Percentiles rank a stretch among this genome's conserved stretches.
Evolutionary conservation across 805 yeast genomes (phyloP).

Genomic region (Kodamaea kakaduensis): DNA sequence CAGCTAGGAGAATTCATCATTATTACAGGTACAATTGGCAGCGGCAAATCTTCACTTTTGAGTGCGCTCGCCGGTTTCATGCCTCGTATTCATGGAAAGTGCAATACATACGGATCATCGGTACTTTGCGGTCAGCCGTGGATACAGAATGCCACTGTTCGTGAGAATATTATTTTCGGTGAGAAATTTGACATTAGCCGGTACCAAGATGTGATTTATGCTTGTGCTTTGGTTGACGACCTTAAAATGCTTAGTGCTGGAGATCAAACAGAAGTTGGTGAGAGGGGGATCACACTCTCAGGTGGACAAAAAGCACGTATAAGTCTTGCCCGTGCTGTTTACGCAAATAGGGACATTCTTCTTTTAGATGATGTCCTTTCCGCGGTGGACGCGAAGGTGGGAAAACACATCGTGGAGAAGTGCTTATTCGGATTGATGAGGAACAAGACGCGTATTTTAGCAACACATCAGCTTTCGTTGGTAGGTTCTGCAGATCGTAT

Average conservation of each 20-base stretch:
- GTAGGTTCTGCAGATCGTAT: conserved; percentile 66
- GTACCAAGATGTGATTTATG: conserved; percentile 55
- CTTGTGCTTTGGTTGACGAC: conserved; percentile 67
- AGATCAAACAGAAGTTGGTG: conserved; percentile 78
- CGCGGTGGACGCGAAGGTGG: conserved; percentile 86
- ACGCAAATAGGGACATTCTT: conserved; percentile 62
- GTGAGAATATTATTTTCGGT: conserved; percentile 76
- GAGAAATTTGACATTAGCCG: conserved; percentile 43
- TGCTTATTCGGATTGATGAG: conserved; percentile 61
- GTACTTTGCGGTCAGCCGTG: conserved; percentile 67
- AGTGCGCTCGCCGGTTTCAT: conserved; percentile 71
- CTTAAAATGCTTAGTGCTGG: conserved; percentile 64
- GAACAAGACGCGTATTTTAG: conserved; percentile 66
- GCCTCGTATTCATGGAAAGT: conserved; percentile 50
- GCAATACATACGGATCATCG: conserved; percentile 50
- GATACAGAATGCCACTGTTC: conserved; percentile 78
- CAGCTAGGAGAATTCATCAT: conserved; percentile 67
- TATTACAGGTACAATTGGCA: conserved; percentile 76
- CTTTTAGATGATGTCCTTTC: conserved; percentile 75
- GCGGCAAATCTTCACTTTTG: conserved; percentile 75
- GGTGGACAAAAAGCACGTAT: conserved; percentile 89
- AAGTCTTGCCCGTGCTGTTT: conserved; percentile 74
- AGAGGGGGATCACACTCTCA: conserved; percentile 76
- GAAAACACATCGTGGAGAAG: conserved; percentile 65
- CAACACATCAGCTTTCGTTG: conserved; percentile 79